Evolutionary conservation across 768 basidiomycete genomes (phyloP).

Genomic region (Trichaptum fuscoviolaceum): DNA sequence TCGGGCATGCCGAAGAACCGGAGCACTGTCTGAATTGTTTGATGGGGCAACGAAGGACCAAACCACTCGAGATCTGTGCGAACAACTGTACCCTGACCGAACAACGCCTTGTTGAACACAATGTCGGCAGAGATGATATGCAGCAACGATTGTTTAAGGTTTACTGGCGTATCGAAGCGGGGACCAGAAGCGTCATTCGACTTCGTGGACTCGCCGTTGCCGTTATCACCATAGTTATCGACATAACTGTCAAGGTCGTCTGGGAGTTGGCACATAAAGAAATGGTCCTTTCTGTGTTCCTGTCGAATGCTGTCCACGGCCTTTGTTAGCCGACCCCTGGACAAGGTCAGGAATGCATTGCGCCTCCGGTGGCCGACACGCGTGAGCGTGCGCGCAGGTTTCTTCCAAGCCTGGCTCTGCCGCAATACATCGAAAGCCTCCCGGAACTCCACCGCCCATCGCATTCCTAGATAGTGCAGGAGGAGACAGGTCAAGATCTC

Average conservation of each 20-base stretch:
- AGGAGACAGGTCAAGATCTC: conserved; percentile 42
- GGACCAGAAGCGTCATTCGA: not conserved
- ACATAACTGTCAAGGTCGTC: not conserved
- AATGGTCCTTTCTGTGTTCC: not conserved
- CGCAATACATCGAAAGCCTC: conserved; percentile 17
- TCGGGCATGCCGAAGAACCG: conserved; percentile 35
- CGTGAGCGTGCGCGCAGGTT: not conserved
- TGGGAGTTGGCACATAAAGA: conserved; percentile 2
- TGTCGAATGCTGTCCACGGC: not conserved
- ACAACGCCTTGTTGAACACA: conserved; percentile 32
- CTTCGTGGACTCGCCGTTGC: not conserved
- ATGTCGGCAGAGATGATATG: conserved; percentile 37
- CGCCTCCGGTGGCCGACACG: not conserved
- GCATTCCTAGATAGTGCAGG: conserved; percentile 38
- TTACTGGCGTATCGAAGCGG: not conserved
- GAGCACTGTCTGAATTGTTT: conserved; percentile 33
- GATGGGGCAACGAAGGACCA: conserved; percentile 31
- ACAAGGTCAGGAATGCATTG: not conserved
- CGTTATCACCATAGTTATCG: not conserved
- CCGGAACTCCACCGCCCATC: conserved; percentile 28
- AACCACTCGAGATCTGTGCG: conserved; percentile 40
- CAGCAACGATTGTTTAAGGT: conserved; percentile 35
- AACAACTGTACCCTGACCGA: conserved; percentile 30
- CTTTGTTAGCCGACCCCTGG: too few species aligned
- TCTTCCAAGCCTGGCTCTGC: conserved; percentile 5